Evolutionary conservation across 169 alveolate species (phyloP).

Genomic region (Blepharisma undulans): DNA sequence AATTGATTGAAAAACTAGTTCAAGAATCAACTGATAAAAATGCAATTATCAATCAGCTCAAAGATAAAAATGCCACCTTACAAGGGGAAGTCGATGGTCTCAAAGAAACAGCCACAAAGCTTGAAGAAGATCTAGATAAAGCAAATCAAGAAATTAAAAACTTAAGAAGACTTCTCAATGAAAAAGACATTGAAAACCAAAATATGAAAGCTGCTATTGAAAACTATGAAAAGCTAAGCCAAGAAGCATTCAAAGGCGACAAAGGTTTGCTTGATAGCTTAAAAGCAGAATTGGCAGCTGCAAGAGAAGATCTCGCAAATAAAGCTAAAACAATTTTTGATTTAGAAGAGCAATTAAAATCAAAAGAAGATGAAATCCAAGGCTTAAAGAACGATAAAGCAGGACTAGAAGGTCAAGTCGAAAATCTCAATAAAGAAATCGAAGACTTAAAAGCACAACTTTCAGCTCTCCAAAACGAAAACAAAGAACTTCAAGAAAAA

Average conservation of each 20-base stretch:
- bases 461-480: background rate
- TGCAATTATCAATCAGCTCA: background rate
- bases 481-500: slow-evolving; percentile 23
- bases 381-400: background rate
- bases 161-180: background rate
- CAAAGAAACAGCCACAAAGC: background rate
- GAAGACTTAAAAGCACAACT: background rate
- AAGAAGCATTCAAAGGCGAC: background rate
- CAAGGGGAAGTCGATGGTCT: background rate
- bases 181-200: background rate
- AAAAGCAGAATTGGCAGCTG: background rate
- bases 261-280: background rate
- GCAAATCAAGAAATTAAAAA: background rate
- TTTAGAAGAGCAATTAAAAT: background rate
- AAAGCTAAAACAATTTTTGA: background rate
- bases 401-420: background rate
- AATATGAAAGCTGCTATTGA: background rate
- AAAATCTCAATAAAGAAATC: background rate
- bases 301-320: background rate
- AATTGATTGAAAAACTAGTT: background rate
- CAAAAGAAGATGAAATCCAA: background rate
- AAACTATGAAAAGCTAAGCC: background rate
- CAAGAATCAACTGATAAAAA: background rate
- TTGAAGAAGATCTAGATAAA: background rate
- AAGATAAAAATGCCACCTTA: background rate